These are phyloP conservation scores for Paratinospora sagittata DNA, from an alignment of 164 flowering plant genomes.

Conservation along the genomic window DNA sequence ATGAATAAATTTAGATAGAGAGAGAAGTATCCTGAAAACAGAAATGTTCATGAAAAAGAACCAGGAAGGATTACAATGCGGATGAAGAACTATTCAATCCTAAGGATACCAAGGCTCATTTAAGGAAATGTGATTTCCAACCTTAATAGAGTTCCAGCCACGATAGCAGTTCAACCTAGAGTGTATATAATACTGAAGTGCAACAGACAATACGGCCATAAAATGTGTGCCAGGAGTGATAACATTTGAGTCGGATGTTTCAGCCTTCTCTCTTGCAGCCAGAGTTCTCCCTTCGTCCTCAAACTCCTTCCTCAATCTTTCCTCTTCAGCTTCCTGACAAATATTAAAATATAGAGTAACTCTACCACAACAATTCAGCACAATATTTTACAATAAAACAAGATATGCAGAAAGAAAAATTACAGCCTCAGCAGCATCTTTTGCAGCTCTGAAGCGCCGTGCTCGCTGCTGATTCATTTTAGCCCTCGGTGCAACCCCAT, in stretches of 20 bases:
- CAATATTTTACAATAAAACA: conserved; percentile 2
- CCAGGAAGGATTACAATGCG: conserved; percentile 49
- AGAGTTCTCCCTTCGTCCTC: conserved; percentile 49
- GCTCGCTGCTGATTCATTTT: conserved; percentile 99
- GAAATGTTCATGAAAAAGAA: conserved; percentile 30
- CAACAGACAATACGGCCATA: conserved; percentile 81
- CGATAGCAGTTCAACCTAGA: conserved; percentile 55
- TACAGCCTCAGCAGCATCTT: conserved; percentile 97
- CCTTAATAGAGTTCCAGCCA: conserved; percentile 83
- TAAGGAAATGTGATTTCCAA: conserved; percentile 24
- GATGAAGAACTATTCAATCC: conserved; percentile 40
- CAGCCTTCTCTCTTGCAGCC: conserved; percentile 52
- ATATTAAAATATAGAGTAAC: conserved; percentile 5
- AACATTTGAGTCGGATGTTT: conserved; percentile 90
- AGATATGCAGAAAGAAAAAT: conserved; percentile 22
- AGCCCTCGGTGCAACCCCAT: conserved; percentile 99
- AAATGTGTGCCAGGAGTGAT: conserved; percentile 98
- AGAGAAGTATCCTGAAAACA: conserved; percentile 54
- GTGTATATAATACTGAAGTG: conserved; percentile 89
- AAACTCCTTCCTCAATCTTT: conserved; percentile 65
- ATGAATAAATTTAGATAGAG: conserved; percentile 58
- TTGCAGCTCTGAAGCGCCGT: conserved; percentile 95
- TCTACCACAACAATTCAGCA: neutral
- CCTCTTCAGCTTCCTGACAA: conserved; percentile 84
- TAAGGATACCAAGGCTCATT: conserved; percentile 15